Base-by-base conservation (phyloP, 805 yeast genomes). In the Suhomyces sp. region DNA sequence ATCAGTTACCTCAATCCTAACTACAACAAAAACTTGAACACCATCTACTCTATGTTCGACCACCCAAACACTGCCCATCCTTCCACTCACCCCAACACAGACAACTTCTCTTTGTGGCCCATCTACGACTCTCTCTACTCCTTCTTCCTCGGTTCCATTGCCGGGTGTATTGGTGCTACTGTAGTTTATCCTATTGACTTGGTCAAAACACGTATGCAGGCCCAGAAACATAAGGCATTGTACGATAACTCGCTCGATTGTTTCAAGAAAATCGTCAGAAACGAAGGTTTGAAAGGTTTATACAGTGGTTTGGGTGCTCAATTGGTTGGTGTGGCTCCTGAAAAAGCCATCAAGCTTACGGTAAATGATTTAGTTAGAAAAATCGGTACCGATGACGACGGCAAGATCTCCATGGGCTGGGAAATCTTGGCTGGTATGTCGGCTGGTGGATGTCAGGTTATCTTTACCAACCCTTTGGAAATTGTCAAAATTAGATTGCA, bases 141-240 rank as follows among this genome's bases (percentile, higher is more conserved):
- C 54, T 93, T 93, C 70, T 74, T 88, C 29, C 76, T 93, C 54
- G 99, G 99, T 15, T 90, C 97, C 3, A 80, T 92, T 48, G 98
- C 99, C 31, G 99, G 99, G 54, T 94, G 97, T 61, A 85, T 93
- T 70, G 99, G 99, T 57, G 97, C 99, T n/a, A 90, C 97, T 5
- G 89, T 88, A 13, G 99, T 93, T 44, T 93, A 93, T 69, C 99
- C 99, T 31, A 94, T 94, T 60, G 99, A 93, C 72, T 78, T 94
- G 68, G 91, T 93, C 58, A 93, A 93, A 74, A 93, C 99, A 5
- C 84, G 98, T 70, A 90, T 93, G 96, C 99, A 93, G 74, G 96
- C 96, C 56, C 98, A 93, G 74, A 83, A 90, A 59, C 83, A 84
- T 55, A 77, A 82, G 48, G 73, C 86, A 1, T 73, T 84, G 47